Conservation (phyloP, 2,329 filamentous ascomycete genomes). For the Cryphonectria naterciae region DNA sequence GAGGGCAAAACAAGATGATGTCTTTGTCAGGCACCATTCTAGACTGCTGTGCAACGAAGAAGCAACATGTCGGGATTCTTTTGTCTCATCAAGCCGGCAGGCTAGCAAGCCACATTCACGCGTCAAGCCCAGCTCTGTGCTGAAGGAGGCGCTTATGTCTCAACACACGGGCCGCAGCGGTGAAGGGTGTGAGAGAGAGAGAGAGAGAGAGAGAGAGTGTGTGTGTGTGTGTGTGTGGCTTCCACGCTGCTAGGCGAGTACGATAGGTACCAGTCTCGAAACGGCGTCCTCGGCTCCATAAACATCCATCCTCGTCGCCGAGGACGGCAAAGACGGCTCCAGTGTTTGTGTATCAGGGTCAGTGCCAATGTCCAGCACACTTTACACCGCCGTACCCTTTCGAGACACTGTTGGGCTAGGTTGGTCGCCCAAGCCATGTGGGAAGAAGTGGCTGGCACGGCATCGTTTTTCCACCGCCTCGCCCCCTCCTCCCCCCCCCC, state of each 20-base stretch:
- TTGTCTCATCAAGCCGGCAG: neutral
- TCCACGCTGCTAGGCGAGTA: neutral
- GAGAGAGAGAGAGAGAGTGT: no score
- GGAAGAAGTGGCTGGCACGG: neutral
- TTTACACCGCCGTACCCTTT: neutral
- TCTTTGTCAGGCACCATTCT: neutral
- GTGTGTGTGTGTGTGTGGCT: neutral
- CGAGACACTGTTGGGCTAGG: neutral
- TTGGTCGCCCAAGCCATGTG: neutral
- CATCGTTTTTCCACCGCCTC: neutral
- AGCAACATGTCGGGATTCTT: neutral
- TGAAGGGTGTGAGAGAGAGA: neutral
- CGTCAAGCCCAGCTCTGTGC: neutral
- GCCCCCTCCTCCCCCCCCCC: neutral
- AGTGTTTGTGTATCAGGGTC: neutral
- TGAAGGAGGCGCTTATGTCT: slow-evolving; percentile 3
- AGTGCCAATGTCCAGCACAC: neutral
- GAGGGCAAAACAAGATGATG: neutral
- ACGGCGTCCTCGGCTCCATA: neutral
- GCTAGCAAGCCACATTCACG: neutral
- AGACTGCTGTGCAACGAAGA: neutral
- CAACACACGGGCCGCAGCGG: neutral
- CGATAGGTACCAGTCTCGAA: neutral
- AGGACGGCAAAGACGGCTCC: neutral
- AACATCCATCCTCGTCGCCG: neutral